Conservation (phyloP, 257 asterid species). For the Paulownia fortunei region DNA sequence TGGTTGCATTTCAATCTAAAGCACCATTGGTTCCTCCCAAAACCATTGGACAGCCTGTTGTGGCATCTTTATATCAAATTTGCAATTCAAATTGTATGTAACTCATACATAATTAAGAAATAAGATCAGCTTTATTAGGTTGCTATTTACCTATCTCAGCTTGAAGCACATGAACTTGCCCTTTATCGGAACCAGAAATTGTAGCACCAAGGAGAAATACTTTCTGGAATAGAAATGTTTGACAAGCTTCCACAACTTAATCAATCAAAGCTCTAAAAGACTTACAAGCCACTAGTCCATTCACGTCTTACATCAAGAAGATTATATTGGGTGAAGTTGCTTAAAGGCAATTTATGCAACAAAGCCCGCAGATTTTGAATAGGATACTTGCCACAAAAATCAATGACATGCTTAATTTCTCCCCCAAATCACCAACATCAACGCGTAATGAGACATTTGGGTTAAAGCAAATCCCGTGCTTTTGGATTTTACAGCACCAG, state of each 20-base stretch:
- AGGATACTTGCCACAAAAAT: background rate
- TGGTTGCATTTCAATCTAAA: too few relatives aligned
- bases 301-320: background rate
- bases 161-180: background rate
- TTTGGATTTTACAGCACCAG: conserved; percentile 20
- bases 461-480: background rate
- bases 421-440: background rate
- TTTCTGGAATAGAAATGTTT: background rate
- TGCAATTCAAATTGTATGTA: too few relatives aligned
- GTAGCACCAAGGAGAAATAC: background rate
- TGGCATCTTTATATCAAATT: too few relatives aligned
- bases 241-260: background rate
- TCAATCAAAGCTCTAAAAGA: background rate
- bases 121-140: background rate
- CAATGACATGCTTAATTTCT: background rate
- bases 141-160: background rate
- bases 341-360: background rate
- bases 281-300: background rate
- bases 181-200: background rate
- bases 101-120: background rate
- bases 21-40: background rate
- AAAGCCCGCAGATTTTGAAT: background rate
- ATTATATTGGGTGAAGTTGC: background rate
- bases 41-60: background rate
- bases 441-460: background rate